Evolutionary conservation across 805 yeast genomes (phyloP).

Genomic region (Candida sanyiensis): DNA sequence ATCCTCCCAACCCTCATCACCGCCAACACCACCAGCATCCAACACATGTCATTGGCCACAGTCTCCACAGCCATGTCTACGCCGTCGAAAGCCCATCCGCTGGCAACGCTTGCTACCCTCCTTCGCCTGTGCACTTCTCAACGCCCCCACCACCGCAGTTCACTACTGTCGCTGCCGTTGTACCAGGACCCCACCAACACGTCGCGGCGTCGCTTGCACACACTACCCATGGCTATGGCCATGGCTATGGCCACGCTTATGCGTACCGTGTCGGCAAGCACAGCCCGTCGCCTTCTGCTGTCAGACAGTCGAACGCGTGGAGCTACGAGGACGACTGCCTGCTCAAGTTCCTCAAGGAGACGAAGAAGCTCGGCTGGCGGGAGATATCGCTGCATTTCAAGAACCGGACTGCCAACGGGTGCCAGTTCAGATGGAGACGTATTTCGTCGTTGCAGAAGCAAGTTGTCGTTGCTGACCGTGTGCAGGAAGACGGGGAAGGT

Average conservation of each 20-base stretch:
- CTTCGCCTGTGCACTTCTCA: too few species aligned
- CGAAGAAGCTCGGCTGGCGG: constrained; percentile 68
- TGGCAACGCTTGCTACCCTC: too few species aligned
- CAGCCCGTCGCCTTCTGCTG: not conserved
- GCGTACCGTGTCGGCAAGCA: constrained; percentile 16
- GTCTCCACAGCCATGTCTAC: constrained; percentile 7
- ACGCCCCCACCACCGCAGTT: too few species aligned
- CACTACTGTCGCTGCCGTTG: too few species aligned
- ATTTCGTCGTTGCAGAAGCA: constrained; percentile 15
- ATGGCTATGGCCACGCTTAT: not conserved
- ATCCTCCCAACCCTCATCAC: constrained; percentile 3
- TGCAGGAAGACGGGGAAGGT: not conserved
- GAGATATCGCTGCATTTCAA: constrained; percentile 64
- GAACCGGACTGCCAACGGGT: constrained; percentile 68
- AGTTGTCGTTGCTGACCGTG: constrained; percentile 4
- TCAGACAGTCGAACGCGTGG: constrained; percentile 41
- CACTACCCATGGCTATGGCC: not conserved
- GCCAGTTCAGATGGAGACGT: constrained; percentile 74
- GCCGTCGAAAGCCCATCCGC: not conserved
- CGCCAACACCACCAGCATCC: constrained; percentile 10
- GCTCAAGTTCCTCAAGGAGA: constrained; percentile 58
- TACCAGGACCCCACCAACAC: too few species aligned
- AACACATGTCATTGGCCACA: constrained; percentile 8
- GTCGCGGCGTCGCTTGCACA: too few species aligned
- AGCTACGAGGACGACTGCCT: constrained; percentile 58